phyloP scores from a whole-genome alignment of 2,329 filamentous ascomycete species.

The Curvularia hawaiiensis region DNA sequence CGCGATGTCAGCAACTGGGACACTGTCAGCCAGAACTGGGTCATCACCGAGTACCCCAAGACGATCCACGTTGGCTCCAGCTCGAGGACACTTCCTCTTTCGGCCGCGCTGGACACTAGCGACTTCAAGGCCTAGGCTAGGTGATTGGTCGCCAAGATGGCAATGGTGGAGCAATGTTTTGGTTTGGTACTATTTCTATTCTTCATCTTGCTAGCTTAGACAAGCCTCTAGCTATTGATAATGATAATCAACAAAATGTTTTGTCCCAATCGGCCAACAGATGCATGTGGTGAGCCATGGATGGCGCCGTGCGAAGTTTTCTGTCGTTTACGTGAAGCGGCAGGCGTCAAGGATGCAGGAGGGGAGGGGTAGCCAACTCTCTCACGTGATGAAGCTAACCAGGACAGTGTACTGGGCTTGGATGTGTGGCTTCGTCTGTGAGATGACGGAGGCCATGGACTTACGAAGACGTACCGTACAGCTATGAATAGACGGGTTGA shows the following conservation, averaged over 20 bases:
- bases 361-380: neutral
- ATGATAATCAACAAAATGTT: neutral
- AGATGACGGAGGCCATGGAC: neutral
- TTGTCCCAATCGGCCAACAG: neutral
- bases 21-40: slow-evolving; percentile 79
- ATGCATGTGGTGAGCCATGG: neutral
- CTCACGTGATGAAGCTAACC: neutral
- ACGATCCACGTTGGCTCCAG: slow-evolving; percentile 65
- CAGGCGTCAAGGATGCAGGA: neutral
- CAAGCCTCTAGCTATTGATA: neutral
- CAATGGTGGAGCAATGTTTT: neutral
- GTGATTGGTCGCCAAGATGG: neutral
- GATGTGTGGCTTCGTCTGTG: neutral
- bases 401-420: neutral
- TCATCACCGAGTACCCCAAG: slow-evolving; percentile 63
- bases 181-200: slow-evolving; percentile 7
- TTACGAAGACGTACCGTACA: neutral
- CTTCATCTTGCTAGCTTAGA: slow-evolving; percentile 9
- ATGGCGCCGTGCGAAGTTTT: neutral
- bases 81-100: slow-evolving; percentile 62
- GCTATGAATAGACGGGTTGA: neutral
- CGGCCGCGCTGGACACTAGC: slow-evolving; percentile 32
- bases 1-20: slow-evolving; percentile 92
- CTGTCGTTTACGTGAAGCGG: neutral
- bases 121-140: slow-evolving; percentile 2